Evolutionary conservation across 2,329 filamentous ascomycete species (phyloP).

Genomic region (Ophiostoma novo-ulmi): DNA sequence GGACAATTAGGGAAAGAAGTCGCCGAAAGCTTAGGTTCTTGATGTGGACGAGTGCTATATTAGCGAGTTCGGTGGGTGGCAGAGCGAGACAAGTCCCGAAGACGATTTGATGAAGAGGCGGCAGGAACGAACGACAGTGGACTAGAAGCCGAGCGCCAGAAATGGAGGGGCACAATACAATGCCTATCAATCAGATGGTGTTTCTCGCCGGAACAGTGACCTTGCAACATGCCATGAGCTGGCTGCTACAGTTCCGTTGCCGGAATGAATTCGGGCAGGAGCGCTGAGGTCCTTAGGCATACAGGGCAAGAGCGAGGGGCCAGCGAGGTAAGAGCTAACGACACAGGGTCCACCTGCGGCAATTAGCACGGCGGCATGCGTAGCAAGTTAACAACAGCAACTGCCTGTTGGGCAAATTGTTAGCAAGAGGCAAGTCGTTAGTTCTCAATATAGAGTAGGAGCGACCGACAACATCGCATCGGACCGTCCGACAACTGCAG

Average conservation of each 20-base stretch:
- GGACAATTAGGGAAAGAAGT: background rate
- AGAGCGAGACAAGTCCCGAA: conserved; percentile 4
- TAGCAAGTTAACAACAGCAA: background rate
- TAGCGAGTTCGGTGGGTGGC: background rate
- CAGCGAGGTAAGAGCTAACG: background rate
- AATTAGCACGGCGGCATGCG: background rate
- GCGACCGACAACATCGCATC: background rate
- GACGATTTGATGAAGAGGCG: background rate
- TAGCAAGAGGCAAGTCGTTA: background rate
- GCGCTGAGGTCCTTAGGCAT: background rate
- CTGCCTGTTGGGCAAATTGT: background rate
- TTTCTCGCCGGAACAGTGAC: background rate
- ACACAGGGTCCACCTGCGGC: conserved; percentile 7
- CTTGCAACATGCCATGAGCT: background rate
- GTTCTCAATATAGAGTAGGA: background rate
- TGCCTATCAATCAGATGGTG: background rate
- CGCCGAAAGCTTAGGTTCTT: background rate
- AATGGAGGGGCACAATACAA: conserved; percentile 5
- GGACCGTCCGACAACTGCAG: background rate
- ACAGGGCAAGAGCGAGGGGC: conserved; percentile 3
- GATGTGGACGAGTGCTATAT: background rate
- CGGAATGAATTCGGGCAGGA: background rate
- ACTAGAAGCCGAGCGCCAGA: background rate
- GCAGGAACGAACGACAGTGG: background rate
- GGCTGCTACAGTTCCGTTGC: background rate